Evolutionary conservation across 2,329 filamentous ascomycete genomes (phyloP), one percentile per base, ranked within the genome.

Genomic region (Claviceps sp.): DNA sequence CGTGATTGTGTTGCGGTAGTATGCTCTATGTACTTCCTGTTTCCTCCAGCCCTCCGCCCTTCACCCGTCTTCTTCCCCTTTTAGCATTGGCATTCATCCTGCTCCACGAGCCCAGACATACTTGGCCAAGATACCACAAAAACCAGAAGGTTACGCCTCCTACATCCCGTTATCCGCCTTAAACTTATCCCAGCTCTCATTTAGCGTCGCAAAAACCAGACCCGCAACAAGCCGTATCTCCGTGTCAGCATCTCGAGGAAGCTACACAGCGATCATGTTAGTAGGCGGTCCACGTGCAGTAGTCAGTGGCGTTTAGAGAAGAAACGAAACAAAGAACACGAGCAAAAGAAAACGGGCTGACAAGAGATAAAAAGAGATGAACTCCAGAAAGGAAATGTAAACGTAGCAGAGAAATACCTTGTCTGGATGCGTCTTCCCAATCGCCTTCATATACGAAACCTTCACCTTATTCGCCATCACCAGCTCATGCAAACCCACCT

Each of bases 371-470:
- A 30, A 4, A n/a, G 14, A 36, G 9, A 18, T 6, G 36, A 14
- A 14, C 8, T 13, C 36, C 30, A 7, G 18, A 34, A 30, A 20
- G 7, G 3, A 20, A 22, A 5, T 16, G 8, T 16, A 7, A 24
- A 20, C 2, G 2, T 2, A 13, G 22, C 4, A 2, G 4, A 37
- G 22, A 16, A 9, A 69, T 75, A 96, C 93, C 85, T 98, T 98
- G 68, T 98, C 93, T 55, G 93, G 93, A 76, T 98, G 93, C 60
- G 93, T 93, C 76, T 96, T 97, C 11, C 85, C 88, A 76, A 98
- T 97, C 5, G 91, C 93, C 78, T 95, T 96, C 93, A 98, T 97
- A 66, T 98, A 98, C 54, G 87, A 76, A 57, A 98, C 85, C 79
- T 98, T 98, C 66, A 97, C 93, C 75, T 91, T 95, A 59, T 87